Conservation (phyloP, 2,329 filamentous ascomycete species). For the Colletotrichum plurivorum region DNA sequence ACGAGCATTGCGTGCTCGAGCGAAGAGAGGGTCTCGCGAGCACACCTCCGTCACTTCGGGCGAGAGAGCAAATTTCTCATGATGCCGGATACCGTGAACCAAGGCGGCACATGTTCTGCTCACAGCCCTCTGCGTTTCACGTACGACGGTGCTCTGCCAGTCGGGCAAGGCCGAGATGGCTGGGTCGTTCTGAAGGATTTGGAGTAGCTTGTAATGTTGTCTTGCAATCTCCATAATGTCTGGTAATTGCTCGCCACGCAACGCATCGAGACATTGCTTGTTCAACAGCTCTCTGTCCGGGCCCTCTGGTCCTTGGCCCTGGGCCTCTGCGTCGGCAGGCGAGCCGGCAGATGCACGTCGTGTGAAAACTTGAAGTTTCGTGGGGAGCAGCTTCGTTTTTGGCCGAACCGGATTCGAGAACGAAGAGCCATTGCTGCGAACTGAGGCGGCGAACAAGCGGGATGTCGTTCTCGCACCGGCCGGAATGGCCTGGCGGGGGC, state of each 20-base stretch:
- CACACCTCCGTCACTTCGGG: neutral
- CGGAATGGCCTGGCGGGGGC: neutral
- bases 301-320: neutral
- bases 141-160: neutral
- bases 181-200: neutral
- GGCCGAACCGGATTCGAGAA: neutral
- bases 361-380: neutral
- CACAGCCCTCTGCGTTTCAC: neutral
- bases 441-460: no score
- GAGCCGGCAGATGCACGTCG: neutral
- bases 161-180: neutral
- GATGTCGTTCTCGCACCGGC: no score
- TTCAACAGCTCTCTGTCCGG: neutral
- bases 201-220: neutral
- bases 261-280: neutral
- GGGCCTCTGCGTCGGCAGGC: neutral
- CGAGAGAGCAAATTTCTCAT: neutral
- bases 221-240: neutral
- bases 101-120: neutral
- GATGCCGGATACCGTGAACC: neutral
- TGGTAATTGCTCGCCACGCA: neutral
- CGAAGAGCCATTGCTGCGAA: neutral
- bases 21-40: neutral
- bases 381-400: neutral
- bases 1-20: slow-evolving; percentile 49